Evolutionary conservation across 2,329 filamentous ascomycete species (phyloP), one percentile per base, ranked within the genome.

Genomic region (Curvularia eragrostidis): DNA sequence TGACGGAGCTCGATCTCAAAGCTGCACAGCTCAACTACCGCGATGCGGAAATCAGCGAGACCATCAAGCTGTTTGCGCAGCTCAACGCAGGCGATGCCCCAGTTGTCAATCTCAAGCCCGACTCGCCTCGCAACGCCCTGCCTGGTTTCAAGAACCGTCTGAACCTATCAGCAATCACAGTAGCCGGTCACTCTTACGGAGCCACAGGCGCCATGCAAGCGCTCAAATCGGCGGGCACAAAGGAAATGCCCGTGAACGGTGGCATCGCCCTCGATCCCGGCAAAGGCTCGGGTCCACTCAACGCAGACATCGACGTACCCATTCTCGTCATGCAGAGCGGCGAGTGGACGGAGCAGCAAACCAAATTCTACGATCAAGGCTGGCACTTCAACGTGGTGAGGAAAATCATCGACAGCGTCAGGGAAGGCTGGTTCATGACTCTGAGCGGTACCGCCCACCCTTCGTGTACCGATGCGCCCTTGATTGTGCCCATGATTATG

Each of bases 191-290:
- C 69, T 88, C 85, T 0, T 89, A 87, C 74, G 88, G 88, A 48
- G 87, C 87, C 1, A 89, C 88, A 0, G 82, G 85, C 2, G 87
- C 85, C 0, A 77, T 89, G 19, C 85, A 87, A 57, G 82, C 84
- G 3, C 78, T 89, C n/a, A 83, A 83, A 50, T 78, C 77, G 34
- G 82, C 78, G 7, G 78, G 81, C 4, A 78, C 61, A 46, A 55
- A 78, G 58, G 64, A 68, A 54, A 74, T 80, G 18, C 82, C 81
- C 0, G 82, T 87, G 59, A 79, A 81, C 1, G 86, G 83, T 3
- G 87, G 81, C 19, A 83, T 90, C 58, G 81, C 86, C 48, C 80
- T 90, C 28, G 88, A 90, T 70, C 87, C 88, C 0, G 88, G 88
- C 51, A 90, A 90, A 72, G 76, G 78, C 1, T 87, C 83, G 60